phyloP scores from a whole-genome alignment of 257 asterid genomes.

The Jaltomata sinuosa region DNA sequence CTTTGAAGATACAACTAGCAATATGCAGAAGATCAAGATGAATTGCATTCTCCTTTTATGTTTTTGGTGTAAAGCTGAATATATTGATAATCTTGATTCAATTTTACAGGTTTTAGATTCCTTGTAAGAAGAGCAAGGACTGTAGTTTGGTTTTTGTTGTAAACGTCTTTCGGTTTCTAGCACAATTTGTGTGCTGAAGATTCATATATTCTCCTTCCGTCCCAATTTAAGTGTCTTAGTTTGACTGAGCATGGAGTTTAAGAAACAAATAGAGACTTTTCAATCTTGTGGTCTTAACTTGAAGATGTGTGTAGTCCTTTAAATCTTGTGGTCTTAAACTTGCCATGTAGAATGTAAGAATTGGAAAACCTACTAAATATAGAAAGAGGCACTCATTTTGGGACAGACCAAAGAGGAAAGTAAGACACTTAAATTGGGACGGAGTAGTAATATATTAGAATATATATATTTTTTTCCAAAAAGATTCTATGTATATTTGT shows the following conservation, averaged over 20 bases:
- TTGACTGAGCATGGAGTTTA: too few species aligned
- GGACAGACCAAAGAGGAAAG: background rate
- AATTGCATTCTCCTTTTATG: background rate
- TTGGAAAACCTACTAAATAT: background rate
- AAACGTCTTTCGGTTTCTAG: background rate
- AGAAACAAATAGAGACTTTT: too few species aligned
- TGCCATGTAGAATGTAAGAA: background rate
- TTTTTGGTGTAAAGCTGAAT: background rate
- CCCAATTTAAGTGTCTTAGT: background rate
- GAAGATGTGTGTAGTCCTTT: background rate
- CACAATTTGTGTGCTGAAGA: background rate
- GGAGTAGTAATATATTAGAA: background rate
- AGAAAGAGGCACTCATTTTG: background rate
- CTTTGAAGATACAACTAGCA: background rate
- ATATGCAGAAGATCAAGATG: background rate
- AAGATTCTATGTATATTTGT: background rate
- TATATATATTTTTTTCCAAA: background rate
- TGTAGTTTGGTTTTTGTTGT: background rate
- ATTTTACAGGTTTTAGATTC: background rate
- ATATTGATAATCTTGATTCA: background rate
- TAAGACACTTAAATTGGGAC: background rate
- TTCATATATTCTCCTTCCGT: background rate
- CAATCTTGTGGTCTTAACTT: too few species aligned
- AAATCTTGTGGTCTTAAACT: background rate
- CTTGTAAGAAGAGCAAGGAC: background rate